Base-by-base conservation (phyloP, 208 protist genomes). In the Polymyxa betae region DNA sequence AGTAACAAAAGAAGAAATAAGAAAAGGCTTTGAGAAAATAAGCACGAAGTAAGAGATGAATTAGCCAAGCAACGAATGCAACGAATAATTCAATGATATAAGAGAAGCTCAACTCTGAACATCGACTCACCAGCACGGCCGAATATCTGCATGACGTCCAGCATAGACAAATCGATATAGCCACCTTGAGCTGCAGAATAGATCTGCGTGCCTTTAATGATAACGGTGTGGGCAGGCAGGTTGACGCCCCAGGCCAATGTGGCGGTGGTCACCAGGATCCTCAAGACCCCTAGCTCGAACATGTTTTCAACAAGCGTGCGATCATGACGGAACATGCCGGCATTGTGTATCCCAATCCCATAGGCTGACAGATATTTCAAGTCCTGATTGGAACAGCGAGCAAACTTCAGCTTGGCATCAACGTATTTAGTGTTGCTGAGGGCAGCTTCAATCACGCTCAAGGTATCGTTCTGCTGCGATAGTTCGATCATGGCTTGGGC, bases 201-300 rank as follows among this genome's bases (percentile, higher is more conserved):
- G n/a, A 99, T 94, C 88, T 93, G 97, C 0, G 99, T 99, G n/a
- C 98, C 98, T 93, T 99, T 99, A 92, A 99, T 99, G 90, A 99
- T 99, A 32, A 99, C 99, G 12, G 96, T 97, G 93, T 99, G 98
- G 0, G 99, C 98, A 0, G 99, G 99, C 52, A 99, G 90, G 94
- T 99, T 99, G 0, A 99, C 99, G 92, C 99, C 99, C 99, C 99
- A 99, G n/a, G 99, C 99, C 0, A 99, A 95, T 16, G 99, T 99
- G 0, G 98, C 97, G 0, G 99, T 99, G 77, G 97, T 99, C 5
- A 99, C 97, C 0, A 99, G 94, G 35, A 95, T 93, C 88, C 98
- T 95, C 41, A 99, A 94, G 94, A 98, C 96, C 24, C 97, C 93
- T 5, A 96, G 95, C 0, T 92, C 96, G 93, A 99, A 99, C n/a